phyloP scores from a whole-genome alignment of 192 early-diverging fungal genomes.

The Funneliformis geosporum region DNA sequence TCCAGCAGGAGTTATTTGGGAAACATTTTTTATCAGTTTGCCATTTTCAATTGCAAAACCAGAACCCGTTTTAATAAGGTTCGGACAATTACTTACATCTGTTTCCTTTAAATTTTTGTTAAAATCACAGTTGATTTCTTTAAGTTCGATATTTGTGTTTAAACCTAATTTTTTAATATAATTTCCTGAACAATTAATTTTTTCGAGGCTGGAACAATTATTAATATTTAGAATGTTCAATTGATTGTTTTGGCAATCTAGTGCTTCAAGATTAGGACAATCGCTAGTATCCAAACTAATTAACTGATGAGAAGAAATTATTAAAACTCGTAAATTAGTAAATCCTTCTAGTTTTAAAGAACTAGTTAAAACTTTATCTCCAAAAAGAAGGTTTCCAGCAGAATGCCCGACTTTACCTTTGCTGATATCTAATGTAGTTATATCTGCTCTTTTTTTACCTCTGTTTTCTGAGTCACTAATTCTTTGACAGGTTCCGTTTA shows the following conservation, averaged over 20 bases:
- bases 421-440: constrained; percentile 13
- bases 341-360: constrained; percentile 24
- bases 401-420: not conserved
- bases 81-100: not conserved
- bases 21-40: no score
- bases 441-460: constrained; percentile 20
- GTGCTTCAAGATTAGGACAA: constrained; percentile 6
- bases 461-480: constrained; percentile 8
- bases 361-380: not conserved
- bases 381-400: no score
- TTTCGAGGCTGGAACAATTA: constrained; percentile 2
- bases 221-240: not conserved
- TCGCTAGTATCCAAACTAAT: constrained; percentile 14
- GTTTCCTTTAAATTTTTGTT: not conserved
- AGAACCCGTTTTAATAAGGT: not conserved
- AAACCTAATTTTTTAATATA: not conserved
- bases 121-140: not conserved
- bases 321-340: constrained; percentile 9
- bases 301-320: constrained; percentile 5
- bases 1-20: no score
- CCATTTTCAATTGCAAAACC: not conserved
- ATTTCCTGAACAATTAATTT: constrained; percentile 22
- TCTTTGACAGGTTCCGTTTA: constrained; percentile 1
- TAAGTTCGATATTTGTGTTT: not conserved
- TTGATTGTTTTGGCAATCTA: constrained; percentile 24